These are phyloP conservation scores for Eucalyptus paniculata DNA, from an alignment of 345 rosid genomes.

Conservation along the genomic window DNA sequence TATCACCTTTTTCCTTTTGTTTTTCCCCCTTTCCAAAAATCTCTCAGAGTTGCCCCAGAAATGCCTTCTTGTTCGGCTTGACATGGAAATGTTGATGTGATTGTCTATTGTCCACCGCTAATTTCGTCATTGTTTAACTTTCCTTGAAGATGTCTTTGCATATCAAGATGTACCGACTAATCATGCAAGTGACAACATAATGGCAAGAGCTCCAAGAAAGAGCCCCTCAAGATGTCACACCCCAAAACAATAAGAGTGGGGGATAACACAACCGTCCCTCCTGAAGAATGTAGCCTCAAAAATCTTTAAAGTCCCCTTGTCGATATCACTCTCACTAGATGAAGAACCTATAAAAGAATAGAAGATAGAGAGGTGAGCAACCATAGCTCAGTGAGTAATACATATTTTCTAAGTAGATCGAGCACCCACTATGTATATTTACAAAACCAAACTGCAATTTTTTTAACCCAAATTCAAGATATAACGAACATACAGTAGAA, in stretches of 20 bases:
- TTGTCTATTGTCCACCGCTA: neutral
- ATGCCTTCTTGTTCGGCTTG: neutral
- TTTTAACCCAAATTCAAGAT: no score
- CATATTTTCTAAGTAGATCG: accelerated
- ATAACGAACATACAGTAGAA: accelerated
- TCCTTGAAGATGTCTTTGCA: neutral
- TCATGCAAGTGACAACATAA: neutral
- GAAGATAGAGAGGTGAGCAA: accelerated
- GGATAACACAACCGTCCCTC: accelerated
- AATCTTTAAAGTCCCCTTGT: accelerated
- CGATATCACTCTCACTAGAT: accelerated
- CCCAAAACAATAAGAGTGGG: no score
- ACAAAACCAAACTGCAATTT: no score
- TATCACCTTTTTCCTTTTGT: neutral
- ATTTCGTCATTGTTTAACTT: neutral
- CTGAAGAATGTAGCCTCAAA: accelerated
- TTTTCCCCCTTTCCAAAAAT: neutral
- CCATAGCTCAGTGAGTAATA: accelerated
- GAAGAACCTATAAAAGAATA: no score
- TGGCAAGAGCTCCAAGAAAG: neutral
- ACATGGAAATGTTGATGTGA: no score
- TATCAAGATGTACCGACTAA: neutral
- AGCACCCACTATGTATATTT: no score
- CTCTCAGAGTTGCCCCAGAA: accelerated
- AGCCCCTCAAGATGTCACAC: neutral